Evolutionary conservation across 805 yeast genomes (phyloP), one percentile per base, ranked within the genome.

Genomic region (Wickerhamomyces kurtzmanii): DNA sequence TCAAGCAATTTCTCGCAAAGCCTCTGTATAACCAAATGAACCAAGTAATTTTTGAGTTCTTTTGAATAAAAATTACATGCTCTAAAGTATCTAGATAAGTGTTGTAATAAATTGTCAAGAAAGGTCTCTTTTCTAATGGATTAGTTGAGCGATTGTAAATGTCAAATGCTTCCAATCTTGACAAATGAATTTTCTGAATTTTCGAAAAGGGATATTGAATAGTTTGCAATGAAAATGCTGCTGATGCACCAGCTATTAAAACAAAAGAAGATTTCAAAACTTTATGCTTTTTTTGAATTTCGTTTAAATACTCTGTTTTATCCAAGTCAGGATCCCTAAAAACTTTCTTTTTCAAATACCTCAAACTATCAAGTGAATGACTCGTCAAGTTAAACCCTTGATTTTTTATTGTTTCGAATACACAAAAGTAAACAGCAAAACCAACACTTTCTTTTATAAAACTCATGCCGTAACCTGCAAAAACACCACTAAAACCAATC

Each of bases 401-500:
- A 19, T 84, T 82, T 51, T 82, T 85, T 17, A 86, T 69, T 13
- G 71, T 51, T 51, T 85, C 95, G 52, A 84, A 86, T 1, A 85
- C 71, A 10, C 82, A 66, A 48, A 86, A 86, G 51, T 84, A 86
- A 30, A 75, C 66, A 1, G 89, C 94, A 64, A 84, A 86, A 3
- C 93, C 91, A n/a, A 54, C 37, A 65, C 64, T 71, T 40, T 87
- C 96, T 47, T 86, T 87, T 12, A 80, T 48, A 4, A 83, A 57
- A 29, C 87, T 78, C 24, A 85, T 59, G n/a, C 78, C 68, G 47
- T 75, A 81, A 0, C 96, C 97, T 3, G 95, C 94, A 59, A 83
- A 84, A 5, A 91, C 87, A 1, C 95, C 95, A 9, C 73, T 62
- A 8, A 76, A 51, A 0, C 96, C 96, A 28, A 87, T 67, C 36